A percentile compares a stretch with the other conserved stretches of the same genome.
phyloP scores from a whole-genome alignment of 306 rosid species.

The Arachis hypogaea region DNA sequence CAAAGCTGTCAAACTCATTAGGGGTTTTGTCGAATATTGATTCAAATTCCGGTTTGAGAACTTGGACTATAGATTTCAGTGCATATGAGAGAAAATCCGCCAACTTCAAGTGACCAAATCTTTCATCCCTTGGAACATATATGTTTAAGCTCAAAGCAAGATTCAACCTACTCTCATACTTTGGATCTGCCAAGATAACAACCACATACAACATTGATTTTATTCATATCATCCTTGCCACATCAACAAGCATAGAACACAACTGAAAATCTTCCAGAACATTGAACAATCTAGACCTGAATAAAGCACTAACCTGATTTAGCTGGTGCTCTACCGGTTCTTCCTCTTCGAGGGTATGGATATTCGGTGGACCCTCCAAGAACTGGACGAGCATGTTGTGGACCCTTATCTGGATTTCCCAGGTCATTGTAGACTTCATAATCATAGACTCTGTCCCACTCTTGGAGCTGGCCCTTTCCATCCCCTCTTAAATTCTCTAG shows the following conservation, averaged over 20 bases:
- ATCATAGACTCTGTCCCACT: slow-evolving; percentile 83
- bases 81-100: slow-evolving; percentile 80
- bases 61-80: slow-evolving; percentile 69
- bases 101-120: slow-evolving; percentile 75
- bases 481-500: slow-evolving; percentile 66
- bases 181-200: slow-evolving; percentile 57
- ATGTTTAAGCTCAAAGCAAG: slow-evolving; percentile 56
- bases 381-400: slow-evolving; percentile 56
- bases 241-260: background rate
- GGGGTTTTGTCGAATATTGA: slow-evolving; percentile 55
- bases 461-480: slow-evolving; percentile 61
- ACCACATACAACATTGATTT: background rate
- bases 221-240: background rate
- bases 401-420: slow-evolving; percentile 60
- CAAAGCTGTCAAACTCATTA: slow-evolving; percentile 67
- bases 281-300: slow-evolving; percentile 3
- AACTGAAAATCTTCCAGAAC: slow-evolving; percentile 11
- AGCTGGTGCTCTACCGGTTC: slow-evolving; percentile 65
- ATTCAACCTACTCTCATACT: slow-evolving; percentile 58
- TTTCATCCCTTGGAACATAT: slow-evolving; percentile 86
- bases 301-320: slow-evolving; percentile 51
- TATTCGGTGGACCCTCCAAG: slow-evolving; percentile 69
- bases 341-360: slow-evolving; percentile 93
- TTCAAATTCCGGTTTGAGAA: slow-evolving; percentile 65
- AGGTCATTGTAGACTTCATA: slow-evolving; percentile 74